A percentile compares a stretch with the other conserved stretches of the same genome.
These are phyloP conservation scores for Fraxinus baroniana DNA, from an alignment of 305 asterid species.

Conservation along the genomic window DNA sequence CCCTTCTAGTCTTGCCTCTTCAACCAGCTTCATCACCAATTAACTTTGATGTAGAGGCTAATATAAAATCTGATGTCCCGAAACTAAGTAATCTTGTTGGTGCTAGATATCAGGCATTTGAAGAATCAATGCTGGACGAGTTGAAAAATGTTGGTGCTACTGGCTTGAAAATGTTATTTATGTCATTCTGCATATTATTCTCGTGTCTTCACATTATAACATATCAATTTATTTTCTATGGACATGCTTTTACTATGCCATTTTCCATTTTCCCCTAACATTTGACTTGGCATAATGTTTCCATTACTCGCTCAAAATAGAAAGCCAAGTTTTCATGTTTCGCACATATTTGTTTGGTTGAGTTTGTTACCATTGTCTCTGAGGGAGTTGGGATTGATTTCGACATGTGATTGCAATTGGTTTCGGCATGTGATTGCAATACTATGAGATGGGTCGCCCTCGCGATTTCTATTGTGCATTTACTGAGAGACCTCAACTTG, in stretches of 20 bases:
- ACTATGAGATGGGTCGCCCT: not conserved
- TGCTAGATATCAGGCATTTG: conserved; percentile 63
- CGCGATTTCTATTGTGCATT: not conserved
- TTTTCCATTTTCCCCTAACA: not conserved
- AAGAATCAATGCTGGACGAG: conserved; percentile 77
- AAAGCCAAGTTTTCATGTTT: not conserved
- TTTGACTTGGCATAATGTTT: not conserved
- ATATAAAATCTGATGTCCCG: conserved; percentile 39
- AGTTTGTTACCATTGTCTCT: not conserved
- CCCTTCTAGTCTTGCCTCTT: conserved; percentile 76
- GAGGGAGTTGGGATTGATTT: not conserved
- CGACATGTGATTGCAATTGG: not conserved
- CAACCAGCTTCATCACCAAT: conserved; percentile 51
- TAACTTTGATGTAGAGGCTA: conserved; percentile 33
- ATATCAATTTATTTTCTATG: not conserved
- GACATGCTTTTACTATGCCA: not conserved
- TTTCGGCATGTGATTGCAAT: not conserved
- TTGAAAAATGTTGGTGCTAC: conserved; percentile 49
- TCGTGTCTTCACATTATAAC: not conserved
- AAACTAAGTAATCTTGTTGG: conserved; percentile 55
- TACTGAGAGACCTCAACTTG: not conserved
- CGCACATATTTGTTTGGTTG: not conserved
- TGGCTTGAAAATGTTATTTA: not conserved
- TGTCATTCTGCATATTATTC: not conserved
- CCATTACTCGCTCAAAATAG: not conserved